These are phyloP conservation scores for Colletotrichum tamarilloi DNA, from an alignment of 2,329 filamentous ascomycete species.

Conservation along the genomic window DNA sequence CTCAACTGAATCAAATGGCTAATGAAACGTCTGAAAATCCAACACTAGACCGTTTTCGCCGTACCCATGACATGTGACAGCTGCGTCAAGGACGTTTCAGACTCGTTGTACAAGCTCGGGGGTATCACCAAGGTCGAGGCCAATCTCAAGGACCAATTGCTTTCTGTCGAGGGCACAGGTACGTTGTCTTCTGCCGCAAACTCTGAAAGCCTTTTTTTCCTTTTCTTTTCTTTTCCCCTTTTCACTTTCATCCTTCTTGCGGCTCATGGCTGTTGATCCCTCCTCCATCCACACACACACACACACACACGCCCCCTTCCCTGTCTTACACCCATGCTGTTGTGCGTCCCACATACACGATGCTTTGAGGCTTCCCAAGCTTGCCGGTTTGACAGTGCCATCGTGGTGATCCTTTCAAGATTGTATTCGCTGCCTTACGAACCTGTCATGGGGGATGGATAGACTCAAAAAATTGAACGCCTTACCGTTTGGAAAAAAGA, in stretches of 20 bases:
- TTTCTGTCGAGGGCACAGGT: conserved; percentile 87
- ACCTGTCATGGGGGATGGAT: background rate
- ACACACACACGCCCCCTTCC: background rate
- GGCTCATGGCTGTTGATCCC: background rate
- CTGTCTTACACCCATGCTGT: background rate
- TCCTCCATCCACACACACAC: background rate
- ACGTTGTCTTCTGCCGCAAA: conserved; percentile 42
- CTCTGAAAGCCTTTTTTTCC: conserved; percentile 4
- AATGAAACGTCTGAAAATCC: conserved; percentile 48
- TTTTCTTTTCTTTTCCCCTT: background rate
- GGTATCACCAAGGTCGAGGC: conserved; percentile 87
- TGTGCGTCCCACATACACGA: background rate
- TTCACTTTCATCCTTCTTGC: background rate
- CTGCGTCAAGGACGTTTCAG: conserved; percentile 89
- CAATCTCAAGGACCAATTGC: conserved; percentile 83
- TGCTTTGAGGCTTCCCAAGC: conserved; percentile 15
- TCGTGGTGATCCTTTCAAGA: background rate
- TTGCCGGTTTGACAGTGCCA: background rate
- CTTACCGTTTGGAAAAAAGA: background rate
- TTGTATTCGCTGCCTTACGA: background rate
- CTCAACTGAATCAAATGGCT: conserved; percentile 37
- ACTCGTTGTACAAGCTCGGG: conserved; percentile 78
- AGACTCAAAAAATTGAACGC: conserved; percentile 16
- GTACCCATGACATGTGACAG: conserved; percentile 92
- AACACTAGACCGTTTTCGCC: conserved; percentile 85